A percentile compares a stretch with the other conserved stretches of the same genome.
Evolutionary conservation across 2,329 filamentous ascomycete genomes (phyloP).

Genomic region (Penicillium sp.): DNA sequence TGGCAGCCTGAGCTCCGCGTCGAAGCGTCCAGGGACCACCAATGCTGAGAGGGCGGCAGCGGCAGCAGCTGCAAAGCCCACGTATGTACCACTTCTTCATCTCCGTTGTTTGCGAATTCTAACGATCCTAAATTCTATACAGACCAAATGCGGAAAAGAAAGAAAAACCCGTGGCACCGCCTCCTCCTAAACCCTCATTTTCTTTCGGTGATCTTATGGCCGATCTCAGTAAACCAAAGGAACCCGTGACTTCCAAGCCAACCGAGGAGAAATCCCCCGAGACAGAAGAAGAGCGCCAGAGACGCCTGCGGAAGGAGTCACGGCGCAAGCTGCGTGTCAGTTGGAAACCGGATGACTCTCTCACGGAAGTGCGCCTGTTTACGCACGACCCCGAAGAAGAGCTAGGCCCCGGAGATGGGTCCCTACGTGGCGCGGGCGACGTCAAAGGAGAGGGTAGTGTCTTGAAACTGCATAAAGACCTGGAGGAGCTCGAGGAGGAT

Average conservation of each 20-base stretch:
- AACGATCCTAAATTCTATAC: constrained; percentile 16
- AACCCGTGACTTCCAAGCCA: constrained; percentile 50
- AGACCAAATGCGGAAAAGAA: constrained; percentile 38
- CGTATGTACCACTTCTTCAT: constrained; percentile 24
- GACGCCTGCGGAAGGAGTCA: constrained; percentile 59
- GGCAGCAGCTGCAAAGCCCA: constrained; percentile 37
- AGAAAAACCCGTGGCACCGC: constrained; percentile 31
- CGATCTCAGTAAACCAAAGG: constrained; percentile 56
- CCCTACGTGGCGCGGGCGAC: constrained; percentile 58
- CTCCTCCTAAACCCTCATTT: constrained; percentile 42
- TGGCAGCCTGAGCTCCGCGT: constrained; percentile 47
- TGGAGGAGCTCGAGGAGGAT: constrained; percentile 59
- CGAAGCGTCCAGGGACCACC: constrained; percentile 51
- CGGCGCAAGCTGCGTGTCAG: constrained; percentile 59
- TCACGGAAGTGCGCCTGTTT: constrained; percentile 59
- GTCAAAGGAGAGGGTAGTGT: constrained; percentile 56
- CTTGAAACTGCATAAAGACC: constrained; percentile 52
- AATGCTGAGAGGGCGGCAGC: constrained; percentile 50
- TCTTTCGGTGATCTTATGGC: constrained; percentile 51
- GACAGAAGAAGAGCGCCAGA: constrained; percentile 58
- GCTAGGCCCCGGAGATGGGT: constrained; percentile 56
- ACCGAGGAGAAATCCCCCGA: constrained; percentile 55
- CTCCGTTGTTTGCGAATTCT: background rate
- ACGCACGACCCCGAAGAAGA: constrained; percentile 64
- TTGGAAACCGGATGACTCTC: constrained; percentile 57